Conservation (phyloP, 495 filamentous ascomycete genomes). For the Aspergillus diversus region DNA sequence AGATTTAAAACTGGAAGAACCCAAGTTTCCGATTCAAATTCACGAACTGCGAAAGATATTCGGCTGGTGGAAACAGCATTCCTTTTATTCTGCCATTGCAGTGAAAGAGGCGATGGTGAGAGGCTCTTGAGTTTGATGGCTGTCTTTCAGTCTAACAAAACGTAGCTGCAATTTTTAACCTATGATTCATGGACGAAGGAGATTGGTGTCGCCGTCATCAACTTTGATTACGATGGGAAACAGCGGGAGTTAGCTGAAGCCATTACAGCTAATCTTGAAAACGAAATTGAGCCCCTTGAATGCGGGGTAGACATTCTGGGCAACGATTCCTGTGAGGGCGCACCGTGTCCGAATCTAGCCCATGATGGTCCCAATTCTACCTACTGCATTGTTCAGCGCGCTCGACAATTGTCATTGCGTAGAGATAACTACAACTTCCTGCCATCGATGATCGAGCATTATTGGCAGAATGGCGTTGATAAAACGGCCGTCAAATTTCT, state of each 20-base stretch:
- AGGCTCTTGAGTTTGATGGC: background rate
- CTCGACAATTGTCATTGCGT: background rate
- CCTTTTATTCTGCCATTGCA: background rate
- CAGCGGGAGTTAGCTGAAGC: background rate
- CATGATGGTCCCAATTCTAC: background rate
- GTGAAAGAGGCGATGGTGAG: background rate
- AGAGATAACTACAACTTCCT: background rate
- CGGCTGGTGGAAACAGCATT: background rate
- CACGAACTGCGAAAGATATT: background rate
- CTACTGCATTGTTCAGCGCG: background rate
- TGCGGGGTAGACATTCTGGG: background rate
- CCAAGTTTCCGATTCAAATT: background rate
- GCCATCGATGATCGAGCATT: background rate
- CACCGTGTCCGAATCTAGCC: background rate
- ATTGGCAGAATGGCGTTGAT: slow-evolving; percentile 1
- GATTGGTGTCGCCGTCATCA: background rate
- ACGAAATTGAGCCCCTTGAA: background rate
- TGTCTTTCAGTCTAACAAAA: background rate
- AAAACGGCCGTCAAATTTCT: background rate
- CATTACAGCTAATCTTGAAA: background rate
- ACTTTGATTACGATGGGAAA: background rate
- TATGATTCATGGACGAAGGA: background rate
- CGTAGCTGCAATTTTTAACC: background rate
- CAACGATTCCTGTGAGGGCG: background rate
- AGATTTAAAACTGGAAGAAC: background rate